Percentiles rank a stretch among this genome's conserved stretches.
phyloP scores from a whole-genome alignment of 352 stramenopile species.

The Elongisporangium prolatum region DNA sequence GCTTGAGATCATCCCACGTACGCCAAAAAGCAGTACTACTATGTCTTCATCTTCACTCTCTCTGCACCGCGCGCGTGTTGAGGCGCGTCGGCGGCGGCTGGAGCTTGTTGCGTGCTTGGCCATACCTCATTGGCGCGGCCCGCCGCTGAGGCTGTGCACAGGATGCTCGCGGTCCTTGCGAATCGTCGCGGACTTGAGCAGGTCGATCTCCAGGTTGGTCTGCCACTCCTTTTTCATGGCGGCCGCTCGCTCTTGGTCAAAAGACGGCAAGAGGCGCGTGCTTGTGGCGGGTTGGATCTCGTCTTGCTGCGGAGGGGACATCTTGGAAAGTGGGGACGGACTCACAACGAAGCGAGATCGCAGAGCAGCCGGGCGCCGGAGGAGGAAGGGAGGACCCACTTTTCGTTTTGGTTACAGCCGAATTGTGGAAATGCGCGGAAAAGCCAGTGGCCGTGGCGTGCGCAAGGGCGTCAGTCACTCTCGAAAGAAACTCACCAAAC shows the following conservation, averaged over 20 bases:
- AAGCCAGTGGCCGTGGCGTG: neutral
- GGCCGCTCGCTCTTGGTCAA: constrained; percentile 10
- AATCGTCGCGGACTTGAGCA: constrained; percentile 59
- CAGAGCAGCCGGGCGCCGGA: neutral
- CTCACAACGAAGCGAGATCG: neutral
- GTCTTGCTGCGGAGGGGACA: neutral
- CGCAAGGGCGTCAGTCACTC: neutral
- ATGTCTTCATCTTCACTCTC: neutral
- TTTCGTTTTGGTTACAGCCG: neutral
- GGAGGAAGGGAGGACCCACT: neutral
- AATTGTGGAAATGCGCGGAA: neutral
- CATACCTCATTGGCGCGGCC: neutral
- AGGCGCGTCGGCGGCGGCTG: neutral
- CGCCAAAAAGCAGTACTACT: neutral
- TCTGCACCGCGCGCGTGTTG: neutral
- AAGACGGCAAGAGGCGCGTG: neutral
- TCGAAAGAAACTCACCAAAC: neutral
- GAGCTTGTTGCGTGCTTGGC: neutral
- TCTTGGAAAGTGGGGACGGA: neutral
- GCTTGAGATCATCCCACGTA: neutral
- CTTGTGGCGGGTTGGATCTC: neutral
- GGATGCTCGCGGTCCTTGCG: constrained; percentile 44
- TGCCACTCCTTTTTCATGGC: constrained; percentile 52
- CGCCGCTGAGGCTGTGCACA: neutral
- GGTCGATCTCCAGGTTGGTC: constrained; percentile 60